Evolutionary conservation across 257 asterid species (phyloP), one percentile per base, ranked within the genome.

Genomic region (Solanum pennellii): DNA sequence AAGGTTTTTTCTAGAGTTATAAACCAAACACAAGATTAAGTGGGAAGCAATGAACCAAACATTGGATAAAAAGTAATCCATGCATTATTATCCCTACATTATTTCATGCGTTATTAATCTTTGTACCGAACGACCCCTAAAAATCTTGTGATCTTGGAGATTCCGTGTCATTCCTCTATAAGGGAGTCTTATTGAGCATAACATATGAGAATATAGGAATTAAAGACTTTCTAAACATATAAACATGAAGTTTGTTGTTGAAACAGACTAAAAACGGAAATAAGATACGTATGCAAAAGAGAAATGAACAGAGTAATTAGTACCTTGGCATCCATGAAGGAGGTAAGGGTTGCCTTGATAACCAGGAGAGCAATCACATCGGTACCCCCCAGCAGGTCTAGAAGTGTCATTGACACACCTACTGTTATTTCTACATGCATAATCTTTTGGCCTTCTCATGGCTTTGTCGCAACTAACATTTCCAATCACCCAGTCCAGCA

Each of bases 321-420:
- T 85, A 92, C 93, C 91, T 87, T 88, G 86, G 88, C 93, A 91
- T 65, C 93, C 94, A 11, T 86, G 29, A 44, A 41, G 79, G 13
- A 89, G 76, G 69, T 92, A 92, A 45, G 94, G 91, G 47, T 91
- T 92, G 31, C 93, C 94, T 66, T 10, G 9, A 62, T 87, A 91
- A 25, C 94, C 91, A 7, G 25, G 12, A 31, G 33, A 45, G 82
- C 93, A 92, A 25, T 18, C 5, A 60, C 92, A 91, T 23, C 65
- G 33, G 37, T 91, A 91, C 45, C 89, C 90, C 74, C 75, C 75
- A 7, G 12, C 41, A 14, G 23, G 23, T 68, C 75, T 27, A 13
- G 39, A 7, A 68, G 75, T 18, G 6, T 65, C 86, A 80, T 91
- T 72, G 25, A 56, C 3, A 44, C 93, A 90, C 27, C 42, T 68